Evolutionary conservation across 331 rosid species (phyloP), one percentile per base, ranked within the genome.

Genomic region (Rosa hybrid): DNA sequence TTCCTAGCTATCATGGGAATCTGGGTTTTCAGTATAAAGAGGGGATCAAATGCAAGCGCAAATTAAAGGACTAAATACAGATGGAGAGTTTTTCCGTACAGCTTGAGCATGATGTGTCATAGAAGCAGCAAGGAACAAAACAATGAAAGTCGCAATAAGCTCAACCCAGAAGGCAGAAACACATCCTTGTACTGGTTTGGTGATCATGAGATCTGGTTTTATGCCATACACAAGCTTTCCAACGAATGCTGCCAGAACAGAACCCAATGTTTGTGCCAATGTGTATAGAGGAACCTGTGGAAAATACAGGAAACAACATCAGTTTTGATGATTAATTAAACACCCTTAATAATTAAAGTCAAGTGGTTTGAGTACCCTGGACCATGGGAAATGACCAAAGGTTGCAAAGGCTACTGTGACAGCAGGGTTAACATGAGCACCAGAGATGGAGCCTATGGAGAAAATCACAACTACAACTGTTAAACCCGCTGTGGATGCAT

Each of bases 371-470:
- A 41, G 78, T 81, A 93, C 97, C 94, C 83, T 87, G 75, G 82
- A 74, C 98, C 97, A 92, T 71, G 97, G 94, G 62, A 91, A 90
- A 76, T 88, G 89, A 67, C 97, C 97, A 16, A 87, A 82, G 62
- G 87, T 83, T 68, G 97, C 97, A 76, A 91, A 91, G 78, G 98
- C 97, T 71, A 92, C 46, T 51, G 98, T 94, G 80, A 88, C 86
- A 14, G 97, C 91, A 27, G 97, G 98, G 81, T 94, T 94, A 76
- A 94, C 92, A 83, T 92, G 98, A 1, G 98, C 97, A 82, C 87
- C 91, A 56, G 97, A 94, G 82, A 94, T 90, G 34, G 89, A 83
- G 3, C 91, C 97, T 45, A 90, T 84, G 0, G 94, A 86, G 88
- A 91, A 92, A 45, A 89, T 87, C 44, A 92, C 77, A 56, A 94